Base-by-base conservation (phyloP, 1,284 basidiomycete species). In the Ganoderma meredithae region DNA sequence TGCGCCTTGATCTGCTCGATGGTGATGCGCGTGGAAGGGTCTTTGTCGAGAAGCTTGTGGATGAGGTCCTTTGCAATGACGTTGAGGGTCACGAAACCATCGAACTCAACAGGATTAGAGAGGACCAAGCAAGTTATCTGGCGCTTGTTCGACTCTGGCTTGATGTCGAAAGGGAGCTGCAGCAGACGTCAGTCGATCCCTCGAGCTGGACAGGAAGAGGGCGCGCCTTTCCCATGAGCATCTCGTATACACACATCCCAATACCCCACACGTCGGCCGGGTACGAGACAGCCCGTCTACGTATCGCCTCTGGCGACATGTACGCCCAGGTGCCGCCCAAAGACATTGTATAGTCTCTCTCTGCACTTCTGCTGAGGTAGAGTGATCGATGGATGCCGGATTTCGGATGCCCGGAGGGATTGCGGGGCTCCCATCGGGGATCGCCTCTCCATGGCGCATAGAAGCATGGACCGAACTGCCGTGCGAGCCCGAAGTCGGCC, bases 401-500 rank as follows among this genome's bases (percentile, higher is more conserved):
- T 25, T 17, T 52, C 7, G 13, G 3, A 22, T 10, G 22, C 25
- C 13, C 22, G 22, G 17, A 52, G 2, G 10, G 47, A 25, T 52
- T 17, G 47, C 47, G 47, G 13, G 47, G 22, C n/a, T 10, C 12
- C 47, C 47, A 52, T 52, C n/a, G 47, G 3, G 47, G 9, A 10
- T 22, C 41, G 19, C 49, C 61, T 43, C 25, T 53, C 47, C 49
- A 62, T 17, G 67, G 47, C 5, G 62, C 41, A 19, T 65, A 41
- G 17, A n/a, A 64, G 82, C 85, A 47, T n/a, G 3, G 84, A 86
- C 1, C 88, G 83, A 41, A 85, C 84, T 3, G 84, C 86, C 70
- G 63, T 27, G 85, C 84, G 61, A 88, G 75, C 74, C 90, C 90
- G 79, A 90, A 89, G 76, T 91, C 89, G 47, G 88, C 89, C 59